Evolutionary conservation across 179 eudicot species (phyloP).

Genomic region (Carnegiea gigantea): DNA sequence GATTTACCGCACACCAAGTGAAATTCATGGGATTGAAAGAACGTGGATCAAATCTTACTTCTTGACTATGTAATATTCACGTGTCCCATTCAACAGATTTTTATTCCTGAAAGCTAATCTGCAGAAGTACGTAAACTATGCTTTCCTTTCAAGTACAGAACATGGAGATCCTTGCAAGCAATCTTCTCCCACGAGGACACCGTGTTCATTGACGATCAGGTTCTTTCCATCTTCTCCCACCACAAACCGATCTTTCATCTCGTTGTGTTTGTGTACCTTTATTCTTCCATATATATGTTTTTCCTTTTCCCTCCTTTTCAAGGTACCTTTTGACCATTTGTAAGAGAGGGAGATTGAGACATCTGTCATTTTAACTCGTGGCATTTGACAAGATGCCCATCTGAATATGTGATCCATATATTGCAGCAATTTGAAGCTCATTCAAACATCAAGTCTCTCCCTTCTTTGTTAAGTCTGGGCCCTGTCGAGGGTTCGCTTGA

Average conservation of each 20-base stretch:
- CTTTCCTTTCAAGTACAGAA: conserved; percentile 13
- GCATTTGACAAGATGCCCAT: neutral
- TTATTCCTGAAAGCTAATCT: conserved; percentile 28
- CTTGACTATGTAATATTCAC: conserved; percentile 13
- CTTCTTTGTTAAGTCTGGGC: neutral
- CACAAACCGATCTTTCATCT: conserved; percentile 23
- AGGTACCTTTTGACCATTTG: conserved; percentile 22
- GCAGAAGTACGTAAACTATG: conserved; percentile 9
- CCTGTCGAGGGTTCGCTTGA: neutral
- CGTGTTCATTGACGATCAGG: conserved; percentile 4
- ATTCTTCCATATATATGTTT: conserved; percentile 22
- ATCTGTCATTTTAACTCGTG: neutral
- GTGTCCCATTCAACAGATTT: conserved; percentile 27
- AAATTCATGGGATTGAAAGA: conserved; percentile 27
- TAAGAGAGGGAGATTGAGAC: conserved; percentile 9
- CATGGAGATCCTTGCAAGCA: conserved; percentile 10
- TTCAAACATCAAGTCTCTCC: conserved; percentile 16
- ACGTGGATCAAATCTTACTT: conserved; percentile 14
- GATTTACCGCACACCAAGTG: conserved; percentile 1
- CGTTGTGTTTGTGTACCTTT: conserved; percentile 25
- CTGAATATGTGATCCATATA: neutral
- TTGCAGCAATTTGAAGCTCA: neutral
- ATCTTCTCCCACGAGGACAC: neutral
- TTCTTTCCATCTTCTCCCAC: conserved; percentile 16
- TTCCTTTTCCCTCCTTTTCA: conserved; percentile 1